Base-by-base conservation (phyloP, 192 early-diverging fungal species). In the Coemansia asiatica region DNA sequence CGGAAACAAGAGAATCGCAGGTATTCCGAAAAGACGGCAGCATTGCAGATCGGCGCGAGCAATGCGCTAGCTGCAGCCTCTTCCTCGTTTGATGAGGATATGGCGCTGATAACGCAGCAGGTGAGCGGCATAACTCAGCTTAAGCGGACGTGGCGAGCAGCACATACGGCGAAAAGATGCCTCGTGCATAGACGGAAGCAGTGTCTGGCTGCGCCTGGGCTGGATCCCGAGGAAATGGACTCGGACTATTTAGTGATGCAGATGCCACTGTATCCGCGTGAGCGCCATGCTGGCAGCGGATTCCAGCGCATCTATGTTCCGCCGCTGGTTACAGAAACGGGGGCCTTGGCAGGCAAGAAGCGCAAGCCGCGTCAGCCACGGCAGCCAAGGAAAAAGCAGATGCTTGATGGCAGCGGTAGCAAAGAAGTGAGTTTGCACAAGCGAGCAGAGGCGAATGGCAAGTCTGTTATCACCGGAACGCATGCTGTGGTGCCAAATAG, bases 171-270 rank as follows among this genome's bases (percentile, higher is more conserved):
- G 27, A 72, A 81, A 61, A 62, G 59, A 31, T 74, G 68, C 60
- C 29, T 81, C 53, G 72, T 75, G 27, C 72, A 66, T 44, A 60
- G 44, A 56, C 68, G 78, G 18, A 71, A 68, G 62, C 78, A 75
- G 53, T 59, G 62, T 23, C 63, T 81, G 51, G 72, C 69, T 3
- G 69, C 36, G 12, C 51, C 78, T 23, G 78, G 72, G 25, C 56
- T 81, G 13, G 72, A 71, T 49, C 40, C 64, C 16, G 65, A 63
- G 28, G 78, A 81, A 40, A 81, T 81, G 78, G 78, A 81, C 56
- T 59, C 69, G 0, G 78, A 81, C 55, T 81, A 81, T 48, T 2
- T 33, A 29, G 78, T 68, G 0, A 81, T 81, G 78, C 56, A 63
- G 27, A 62, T 81, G 50, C 72, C 78, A 3, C 69, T 81, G 29